These are phyloP conservation scores for Phoenix roebelenii DNA, from an alignment of 176 grass and related monocot genomes.

Conservation along the genomic window DNA sequence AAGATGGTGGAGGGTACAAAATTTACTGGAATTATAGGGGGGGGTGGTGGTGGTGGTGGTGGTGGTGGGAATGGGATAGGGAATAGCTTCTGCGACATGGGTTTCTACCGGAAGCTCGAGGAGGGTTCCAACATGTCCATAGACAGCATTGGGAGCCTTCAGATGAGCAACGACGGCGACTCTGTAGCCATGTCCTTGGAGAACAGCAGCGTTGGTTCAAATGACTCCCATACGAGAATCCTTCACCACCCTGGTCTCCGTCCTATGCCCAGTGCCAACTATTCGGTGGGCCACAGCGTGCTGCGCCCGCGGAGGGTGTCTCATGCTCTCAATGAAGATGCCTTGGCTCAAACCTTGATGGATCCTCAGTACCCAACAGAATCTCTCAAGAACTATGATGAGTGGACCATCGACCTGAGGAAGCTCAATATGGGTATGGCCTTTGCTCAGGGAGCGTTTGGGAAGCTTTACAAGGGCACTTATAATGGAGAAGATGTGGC, in stretches of 20 bases:
- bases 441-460: constrained; percentile 91
- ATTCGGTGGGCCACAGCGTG: constrained; percentile 73
- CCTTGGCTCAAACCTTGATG: constrained; percentile 74
- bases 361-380: constrained; percentile 61
- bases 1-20: too few species aligned
- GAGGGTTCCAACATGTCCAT: constrained; percentile 44
- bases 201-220: constrained; percentile 78
- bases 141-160: constrained; percentile 53
- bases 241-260: constrained; percentile 87
- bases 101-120: too few species aligned
- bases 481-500: constrained; percentile 94
- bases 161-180: constrained; percentile 41
- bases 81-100: too few species aligned
- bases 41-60: too few species aligned
- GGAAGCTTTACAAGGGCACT: constrained; percentile 79
- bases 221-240: constrained; percentile 68
- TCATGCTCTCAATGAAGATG: constrained; percentile 63
- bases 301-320: constrained; percentile 64
- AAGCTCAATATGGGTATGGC: constrained; percentile 77
- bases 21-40: too few species aligned
- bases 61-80: too few species aligned
- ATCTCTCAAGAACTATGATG: constrained; percentile 67
- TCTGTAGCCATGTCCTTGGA: constrained; percentile 84
- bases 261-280: constrained; percentile 44
- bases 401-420: constrained; percentile 86